Conservation (phyloP, 331 rosid species). For the Malus hybrid region DNA sequence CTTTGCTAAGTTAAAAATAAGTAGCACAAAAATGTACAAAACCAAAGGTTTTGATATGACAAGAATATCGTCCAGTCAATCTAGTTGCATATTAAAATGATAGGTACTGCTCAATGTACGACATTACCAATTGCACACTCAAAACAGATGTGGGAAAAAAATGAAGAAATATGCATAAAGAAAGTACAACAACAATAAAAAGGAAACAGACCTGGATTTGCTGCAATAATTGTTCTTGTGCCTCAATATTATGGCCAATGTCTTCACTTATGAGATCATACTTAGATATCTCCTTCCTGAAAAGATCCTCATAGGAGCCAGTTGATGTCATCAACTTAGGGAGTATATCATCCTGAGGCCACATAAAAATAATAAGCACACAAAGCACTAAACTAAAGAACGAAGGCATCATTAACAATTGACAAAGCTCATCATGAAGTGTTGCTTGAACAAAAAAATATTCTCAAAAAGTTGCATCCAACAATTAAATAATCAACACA, state of each 20-base stretch:
- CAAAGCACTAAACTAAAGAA: constrained; percentile 5
- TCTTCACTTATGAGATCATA: constrained; percentile 85
- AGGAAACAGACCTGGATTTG: constrained; percentile 70
- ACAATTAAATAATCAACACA: neutral
- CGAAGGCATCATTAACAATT: constrained; percentile 3
- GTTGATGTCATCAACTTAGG: constrained; percentile 98
- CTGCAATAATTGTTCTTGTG: constrained; percentile 84
- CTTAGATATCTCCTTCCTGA: constrained; percentile 84
- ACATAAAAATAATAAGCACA: constrained; percentile 10
- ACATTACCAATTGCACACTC: neutral
- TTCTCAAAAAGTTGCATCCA: neutral
- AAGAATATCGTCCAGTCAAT: too few relatives aligned
- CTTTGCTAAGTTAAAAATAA: too few relatives aligned
- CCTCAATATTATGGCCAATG: constrained; percentile 84
- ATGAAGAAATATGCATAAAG: neutral
- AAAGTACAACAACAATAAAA: neutral
- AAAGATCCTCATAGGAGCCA: constrained; percentile 93
- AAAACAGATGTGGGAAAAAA: neutral
- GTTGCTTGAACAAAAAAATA: neutral
- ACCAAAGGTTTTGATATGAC: too few relatives aligned
- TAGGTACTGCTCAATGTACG: too few relatives aligned
- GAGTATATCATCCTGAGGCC: constrained; percentile 79
- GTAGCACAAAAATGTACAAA: too few relatives aligned
- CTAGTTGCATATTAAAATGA: too few relatives aligned
- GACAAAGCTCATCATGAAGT: neutral